Conservation (phyloP, 192 early-diverging fungal genomes). For the Backusella sp. region DNA sequence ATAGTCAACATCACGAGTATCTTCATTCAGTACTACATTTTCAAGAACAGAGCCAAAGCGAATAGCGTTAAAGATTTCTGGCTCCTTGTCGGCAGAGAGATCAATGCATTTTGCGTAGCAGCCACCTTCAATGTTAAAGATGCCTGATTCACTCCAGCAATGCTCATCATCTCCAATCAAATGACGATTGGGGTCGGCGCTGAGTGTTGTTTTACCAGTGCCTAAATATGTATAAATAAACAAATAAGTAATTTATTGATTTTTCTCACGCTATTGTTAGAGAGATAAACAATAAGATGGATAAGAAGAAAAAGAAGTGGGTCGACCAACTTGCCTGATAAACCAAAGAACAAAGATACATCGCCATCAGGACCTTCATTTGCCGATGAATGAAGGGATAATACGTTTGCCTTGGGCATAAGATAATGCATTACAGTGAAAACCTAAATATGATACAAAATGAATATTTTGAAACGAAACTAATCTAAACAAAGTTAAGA, state of each 20-base stretch:
- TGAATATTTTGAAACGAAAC: not conserved
- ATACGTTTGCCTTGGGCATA: slow-evolving; percentile 91
- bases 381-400: slow-evolving; percentile 90
- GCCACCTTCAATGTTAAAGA: slow-evolving; percentile 99
- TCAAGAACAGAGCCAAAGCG: slow-evolving; percentile 90
- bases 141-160: slow-evolving; percentile 92
- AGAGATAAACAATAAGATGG: not conserved
- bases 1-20: slow-evolving; percentile 79
- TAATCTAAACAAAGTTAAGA: slow-evolving; percentile 13
- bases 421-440: slow-evolving; percentile 99
- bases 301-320: not conserved
- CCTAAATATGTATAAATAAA: slow-evolving; percentile 8
- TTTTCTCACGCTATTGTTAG: not conserved
- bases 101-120: slow-evolving; percentile 98
- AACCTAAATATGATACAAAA: slow-evolving; percentile 36
- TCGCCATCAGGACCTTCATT: slow-evolving; percentile 89
- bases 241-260: not conserved
- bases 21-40: slow-evolving; percentile 83
- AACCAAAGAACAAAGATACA: slow-evolving; percentile 97
- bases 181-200: slow-evolving; percentile 86
- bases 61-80: slow-evolving; percentile 96
- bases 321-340: slow-evolving; percentile 58
- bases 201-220: slow-evolving; percentile 97
- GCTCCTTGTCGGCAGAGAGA: slow-evolving; percentile 93
- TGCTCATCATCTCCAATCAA: slow-evolving; percentile 99